Percentiles rank a stretch among this genome's conserved stretches.
These are phyloP conservation scores for Kwoniella bestiolae DNA, from an alignment of 768 basidiomycete genomes.

Conservation along the genomic window DNA sequence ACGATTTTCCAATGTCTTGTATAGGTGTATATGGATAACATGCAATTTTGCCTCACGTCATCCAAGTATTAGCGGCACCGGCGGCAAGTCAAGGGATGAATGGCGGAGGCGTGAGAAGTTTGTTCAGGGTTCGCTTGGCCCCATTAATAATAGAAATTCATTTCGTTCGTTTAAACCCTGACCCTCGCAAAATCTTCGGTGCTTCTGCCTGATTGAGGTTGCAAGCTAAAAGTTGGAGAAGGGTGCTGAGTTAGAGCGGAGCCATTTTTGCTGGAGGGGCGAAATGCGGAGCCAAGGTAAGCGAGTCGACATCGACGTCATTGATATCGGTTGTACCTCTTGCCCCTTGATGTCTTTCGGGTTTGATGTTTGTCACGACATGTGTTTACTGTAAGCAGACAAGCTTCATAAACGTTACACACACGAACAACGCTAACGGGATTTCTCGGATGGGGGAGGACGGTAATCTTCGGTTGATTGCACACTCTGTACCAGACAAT, in stretches of 20 bases:
- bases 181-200: too few species aligned
- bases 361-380: background rate
- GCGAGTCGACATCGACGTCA: background rate
- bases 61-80: background rate
- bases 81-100: background rate
- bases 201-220: too few species aligned
- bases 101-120: conserved; percentile 3
- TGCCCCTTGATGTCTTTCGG: too few species aligned
- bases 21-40: too few species aligned
- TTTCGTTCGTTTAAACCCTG: too few species aligned
- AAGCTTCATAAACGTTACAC: background rate
- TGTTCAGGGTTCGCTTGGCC: conserved; percentile 2
- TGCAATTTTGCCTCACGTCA: background rate
- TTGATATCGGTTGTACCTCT: background rate
- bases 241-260: background rate
- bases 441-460: background rate
- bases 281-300: background rate
- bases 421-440: background rate
- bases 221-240: too few species aligned
- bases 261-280: background rate
- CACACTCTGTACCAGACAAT: too few species aligned
- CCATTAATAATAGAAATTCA: background rate
- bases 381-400: background rate
- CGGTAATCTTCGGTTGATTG: background rate
- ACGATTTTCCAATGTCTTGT: too few species aligned